phyloP scores from a whole-genome alignment of 1,139 yeast genomes.

The Geotrichum candidum region DNA sequence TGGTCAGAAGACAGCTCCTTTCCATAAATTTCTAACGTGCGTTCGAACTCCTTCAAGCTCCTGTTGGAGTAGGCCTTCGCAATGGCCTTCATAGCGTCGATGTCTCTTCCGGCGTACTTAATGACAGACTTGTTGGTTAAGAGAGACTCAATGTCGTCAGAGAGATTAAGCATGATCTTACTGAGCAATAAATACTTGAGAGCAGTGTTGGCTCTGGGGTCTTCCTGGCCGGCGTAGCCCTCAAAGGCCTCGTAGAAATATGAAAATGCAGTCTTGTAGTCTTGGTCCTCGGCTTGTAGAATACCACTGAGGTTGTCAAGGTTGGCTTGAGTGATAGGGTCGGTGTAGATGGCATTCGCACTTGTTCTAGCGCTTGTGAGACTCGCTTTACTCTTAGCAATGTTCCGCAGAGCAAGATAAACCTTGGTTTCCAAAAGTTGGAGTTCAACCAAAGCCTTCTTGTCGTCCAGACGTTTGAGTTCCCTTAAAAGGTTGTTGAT shows the following conservation, averaged over 20 bases:
- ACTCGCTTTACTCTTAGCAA: slow-evolving; percentile 89
- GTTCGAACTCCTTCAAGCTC: slow-evolving; percentile 85
- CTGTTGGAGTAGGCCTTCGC: slow-evolving; percentile 86
- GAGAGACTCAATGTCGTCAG: slow-evolving; percentile 78
- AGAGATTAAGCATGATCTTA: slow-evolving; percentile 84
- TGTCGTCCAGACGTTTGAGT: slow-evolving; percentile 91
- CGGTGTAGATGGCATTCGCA: slow-evolving; percentile 92
- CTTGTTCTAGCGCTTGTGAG: slow-evolving; percentile 93
- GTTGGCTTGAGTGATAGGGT: slow-evolving; percentile 91
- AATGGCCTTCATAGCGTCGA: slow-evolving; percentile 92
- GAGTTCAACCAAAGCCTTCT: slow-evolving; percentile 89
- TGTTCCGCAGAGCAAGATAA: slow-evolving; percentile 84
- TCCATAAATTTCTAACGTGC: slow-evolving; percentile 64
- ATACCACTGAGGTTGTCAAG: slow-evolving; percentile 94
- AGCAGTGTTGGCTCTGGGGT: slow-evolving; percentile 64
- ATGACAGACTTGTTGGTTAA: slow-evolving; percentile 73
- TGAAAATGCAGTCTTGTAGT: slow-evolving; percentile 91
- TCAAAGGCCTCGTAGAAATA: slow-evolving; percentile 94
- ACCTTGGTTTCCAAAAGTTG: slow-evolving; percentile 87
- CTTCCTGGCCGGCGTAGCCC: slow-evolving; percentile 58
- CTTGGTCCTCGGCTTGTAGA: slow-evolving; percentile 93
- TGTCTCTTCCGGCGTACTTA: slow-evolving; percentile 66
- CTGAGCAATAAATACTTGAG: slow-evolving; percentile 88
- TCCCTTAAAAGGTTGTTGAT: slow-evolving; percentile 71
- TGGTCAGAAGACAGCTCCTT: slow-evolving; percentile 78